A percentile compares a stretch with the other conserved stretches of the same genome.
These are phyloP conservation scores for Aspergillus phoenicis DNA, from an alignment of 2,329 filamentous ascomycete genomes.

Conservation along the genomic window DNA sequence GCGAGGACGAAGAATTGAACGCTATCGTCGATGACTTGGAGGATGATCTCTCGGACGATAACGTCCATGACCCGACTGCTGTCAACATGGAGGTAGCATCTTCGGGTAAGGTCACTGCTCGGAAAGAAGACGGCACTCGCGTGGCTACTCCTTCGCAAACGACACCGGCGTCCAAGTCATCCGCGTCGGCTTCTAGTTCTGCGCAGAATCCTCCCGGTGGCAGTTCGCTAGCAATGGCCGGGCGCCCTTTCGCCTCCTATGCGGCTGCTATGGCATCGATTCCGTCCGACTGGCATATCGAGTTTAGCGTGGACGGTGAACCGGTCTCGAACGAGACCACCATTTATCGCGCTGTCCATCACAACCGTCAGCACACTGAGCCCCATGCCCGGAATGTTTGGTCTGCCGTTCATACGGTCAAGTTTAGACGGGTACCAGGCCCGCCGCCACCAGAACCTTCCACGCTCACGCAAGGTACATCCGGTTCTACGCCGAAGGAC, in stretches of 20 bases:
- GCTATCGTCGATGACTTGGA: conserved; percentile 90
- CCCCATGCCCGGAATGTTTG: conserved; percentile 76
- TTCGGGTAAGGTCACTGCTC: conserved; percentile 84
- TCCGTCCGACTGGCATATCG: conserved; percentile 95
- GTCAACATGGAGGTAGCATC: conserved; percentile 89
- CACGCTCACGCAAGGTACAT: conserved; percentile 58
- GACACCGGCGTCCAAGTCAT: conserved; percentile 49
- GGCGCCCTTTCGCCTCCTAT: conserved; percentile 71
- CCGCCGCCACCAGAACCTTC: conserved; percentile 74
- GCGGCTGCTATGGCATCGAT: conserved; percentile 77
- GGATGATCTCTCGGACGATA: conserved; percentile 75
- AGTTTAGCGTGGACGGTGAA: conserved; percentile 85
- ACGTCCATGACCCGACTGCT: conserved; percentile 78
- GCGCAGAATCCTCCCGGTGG: conserved; percentile 25
- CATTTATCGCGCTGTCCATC: conserved; percentile 91
- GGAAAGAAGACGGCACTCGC: conserved; percentile 86
- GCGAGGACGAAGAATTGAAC: conserved; percentile 66
- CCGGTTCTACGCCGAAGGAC: conserved; percentile 54
- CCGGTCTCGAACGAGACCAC: conserved; percentile 88
- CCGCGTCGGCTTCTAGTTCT: conserved; percentile 34
- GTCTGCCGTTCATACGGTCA: conserved; percentile 87
- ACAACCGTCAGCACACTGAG: conserved; percentile 61
- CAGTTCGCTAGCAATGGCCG: conserved; percentile 55
- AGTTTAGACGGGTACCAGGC: conserved; percentile 82
- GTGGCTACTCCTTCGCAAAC: conserved; percentile 77